These are phyloP conservation scores for Apiospora koreana DNA, from an alignment of 2,329 filamentous ascomycete genomes.

Conservation along the genomic window DNA sequence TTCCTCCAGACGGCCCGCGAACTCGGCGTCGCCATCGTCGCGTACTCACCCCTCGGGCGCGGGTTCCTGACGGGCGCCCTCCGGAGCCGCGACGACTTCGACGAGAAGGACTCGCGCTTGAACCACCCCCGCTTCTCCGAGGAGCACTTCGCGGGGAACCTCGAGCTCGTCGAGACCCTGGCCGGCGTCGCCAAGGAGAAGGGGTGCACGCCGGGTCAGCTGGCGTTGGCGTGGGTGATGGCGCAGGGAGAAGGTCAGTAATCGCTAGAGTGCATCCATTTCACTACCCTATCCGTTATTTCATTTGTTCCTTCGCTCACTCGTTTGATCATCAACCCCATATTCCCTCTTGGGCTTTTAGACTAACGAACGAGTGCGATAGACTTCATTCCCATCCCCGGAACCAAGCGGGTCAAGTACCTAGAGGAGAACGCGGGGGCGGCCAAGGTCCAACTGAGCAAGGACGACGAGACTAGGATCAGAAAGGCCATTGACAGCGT, in stretches of 20 bases:
- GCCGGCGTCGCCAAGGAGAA: conserved; percentile 29
- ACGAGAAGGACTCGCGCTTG: conserved; percentile 39
- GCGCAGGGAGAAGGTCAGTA: conserved; percentile 43
- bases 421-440: conserved; percentile 36
- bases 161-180: conserved; percentile 31
- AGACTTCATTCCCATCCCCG: conserved; percentile 44
- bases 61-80: conserved; percentile 30
- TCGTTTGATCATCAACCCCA: neutral
- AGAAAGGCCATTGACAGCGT: conserved; percentile 36
- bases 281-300: neutral
- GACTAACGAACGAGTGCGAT: conserved; percentile 66
- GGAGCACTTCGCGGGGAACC: conserved; percentile 53
- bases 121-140: conserved; percentile 43
- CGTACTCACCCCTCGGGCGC: conserved; percentile 46
- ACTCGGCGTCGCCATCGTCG: conserved; percentile 54
- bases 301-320: neutral
- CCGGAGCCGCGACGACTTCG: conserved; percentile 44
- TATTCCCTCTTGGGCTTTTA: conserved; percentile 33
- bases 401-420: conserved; percentile 34
- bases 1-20: conserved; percentile 53
- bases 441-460: conserved; percentile 33
- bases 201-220: conserved; percentile 48
- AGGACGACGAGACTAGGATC: conserved; percentile 38
- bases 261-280: no score
- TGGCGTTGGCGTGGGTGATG: conserved; percentile 56